Evolutionary conservation across 2,329 filamentous ascomycete genomes (phyloP).

Genomic region (Albophoma yamanashiensis): DNA sequence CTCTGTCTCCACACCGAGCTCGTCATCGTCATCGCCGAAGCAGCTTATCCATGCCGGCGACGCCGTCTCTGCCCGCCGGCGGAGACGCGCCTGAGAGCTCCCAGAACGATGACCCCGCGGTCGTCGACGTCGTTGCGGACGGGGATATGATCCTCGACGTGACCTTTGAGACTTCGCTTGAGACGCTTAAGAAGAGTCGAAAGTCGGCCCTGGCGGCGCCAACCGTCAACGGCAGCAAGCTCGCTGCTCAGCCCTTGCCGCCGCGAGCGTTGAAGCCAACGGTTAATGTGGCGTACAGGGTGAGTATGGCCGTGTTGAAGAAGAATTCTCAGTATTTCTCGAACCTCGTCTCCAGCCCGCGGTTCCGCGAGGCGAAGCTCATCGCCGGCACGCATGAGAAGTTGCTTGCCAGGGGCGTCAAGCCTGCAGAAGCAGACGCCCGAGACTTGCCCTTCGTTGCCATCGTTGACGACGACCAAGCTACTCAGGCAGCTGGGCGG

Average conservation of each 20-base stretch:
- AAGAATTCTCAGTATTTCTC: conserved; percentile 59
- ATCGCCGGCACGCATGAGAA: conserved; percentile 39
- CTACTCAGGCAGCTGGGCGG: conserved; percentile 48
- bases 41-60: neutral
- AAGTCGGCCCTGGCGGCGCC: conserved; percentile 21
- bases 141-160: conserved; percentile 60
- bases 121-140: conserved; percentile 40
- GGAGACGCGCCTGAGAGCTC: neutral
- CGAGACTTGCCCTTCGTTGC: conserved; percentile 49
- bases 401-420: conserved; percentile 35
- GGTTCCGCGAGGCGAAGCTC: conserved; percentile 51
- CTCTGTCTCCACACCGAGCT: conserved; percentile 6
- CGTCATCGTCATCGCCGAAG: neutral
- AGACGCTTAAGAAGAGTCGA: conserved; percentile 35
- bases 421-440: conserved; percentile 35
- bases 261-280: conserved; percentile 18
- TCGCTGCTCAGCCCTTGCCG: conserved; percentile 12
- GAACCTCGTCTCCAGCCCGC: conserved; percentile 50
- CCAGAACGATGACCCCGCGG: neutral
- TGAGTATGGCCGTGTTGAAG: conserved; percentile 44
- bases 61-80: conserved; percentile 1
- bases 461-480: conserved; percentile 59
- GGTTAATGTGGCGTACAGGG: conserved; percentile 43
- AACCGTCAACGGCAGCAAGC: conserved; percentile 14
- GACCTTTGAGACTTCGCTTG: conserved; percentile 48